Evolutionary conservation across 1,139 yeast genomes (phyloP), one percentile per base, ranked within the genome.

Genomic region (Hansenula lynferdii): DNA sequence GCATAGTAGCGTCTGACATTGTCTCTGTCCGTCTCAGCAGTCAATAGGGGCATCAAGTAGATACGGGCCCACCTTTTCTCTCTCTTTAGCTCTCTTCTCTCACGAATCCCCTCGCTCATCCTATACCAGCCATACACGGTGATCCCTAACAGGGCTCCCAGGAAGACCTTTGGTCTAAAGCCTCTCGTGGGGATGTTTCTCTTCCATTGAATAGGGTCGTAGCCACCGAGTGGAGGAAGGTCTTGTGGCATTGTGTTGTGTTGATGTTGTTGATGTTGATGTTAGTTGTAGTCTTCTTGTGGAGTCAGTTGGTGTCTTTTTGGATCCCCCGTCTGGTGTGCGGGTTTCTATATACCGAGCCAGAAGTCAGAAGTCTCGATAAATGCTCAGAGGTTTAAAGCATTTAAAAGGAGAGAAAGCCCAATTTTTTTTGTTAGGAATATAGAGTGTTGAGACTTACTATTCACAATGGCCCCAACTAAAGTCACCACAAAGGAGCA

Each of bases 141-240:
- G 59, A 80, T 55, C 9, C 78, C 85, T 26, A 76, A 65, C 43
- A 84, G 62, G 29, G 83, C 77, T 59, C 77, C 75, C 45, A 85
- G 71, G 66, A 82, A 85, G 39, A 85, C 68, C 35, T 78, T 66
- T 16, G 95, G 92, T 48, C 94, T 70, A 66, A 85, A 85, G 4
- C 96, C 95, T 55, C 95, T 73, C 4, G 94, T 67, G 27, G 95
- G 95, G 43, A 86, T 66, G 61, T 85, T 83, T 63, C 95, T 77
- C 67, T 82, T 84, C 95, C 95, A 86, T 67, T 86, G 96, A 44
- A 86, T 77, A 37, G 86, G 84, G 50, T 82, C 90, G 56, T 85
- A 86, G 53, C 95, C 95, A 47, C 86, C 89, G 54, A 77, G 70
- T 48, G 96, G 96, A 58, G 96, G 95, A 58, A 86, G 70, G 58